A percentile compares a stretch with the other conserved stretches of the same genome.
Conservation (phyloP, 768 basidiomycete genomes). For the Hirschioporus abietinus region DNA sequence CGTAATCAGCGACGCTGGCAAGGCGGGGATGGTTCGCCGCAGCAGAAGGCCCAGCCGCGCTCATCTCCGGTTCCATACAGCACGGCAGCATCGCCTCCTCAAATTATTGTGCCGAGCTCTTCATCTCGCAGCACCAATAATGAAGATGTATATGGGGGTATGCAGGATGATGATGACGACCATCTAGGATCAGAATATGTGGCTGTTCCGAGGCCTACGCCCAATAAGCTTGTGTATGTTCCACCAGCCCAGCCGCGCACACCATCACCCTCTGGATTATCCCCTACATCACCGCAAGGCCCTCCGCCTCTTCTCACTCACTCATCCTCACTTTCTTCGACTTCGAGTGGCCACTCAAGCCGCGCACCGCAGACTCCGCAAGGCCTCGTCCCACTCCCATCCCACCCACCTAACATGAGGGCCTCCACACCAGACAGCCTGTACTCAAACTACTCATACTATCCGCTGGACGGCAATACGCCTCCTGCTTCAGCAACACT, state of each 20-base stretch:
- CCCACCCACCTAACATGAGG: slow-evolving; percentile 33
- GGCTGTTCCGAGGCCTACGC: slow-evolving; percentile 5
- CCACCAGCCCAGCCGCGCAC: slow-evolving; percentile 9
- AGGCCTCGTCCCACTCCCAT: slow-evolving; percentile 16
- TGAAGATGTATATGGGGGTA: background rate
- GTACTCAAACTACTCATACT: slow-evolving; percentile 66
- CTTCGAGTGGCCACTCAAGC: slow-evolving; percentile 4
- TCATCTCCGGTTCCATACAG: background rate
- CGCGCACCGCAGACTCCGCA: slow-evolving; percentile 3
- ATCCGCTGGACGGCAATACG: slow-evolving; percentile 43
- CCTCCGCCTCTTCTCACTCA: slow-evolving; percentile 3
- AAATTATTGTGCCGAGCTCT: background rate
- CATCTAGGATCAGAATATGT: slow-evolving; percentile 1
- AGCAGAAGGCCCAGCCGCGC: background rate
- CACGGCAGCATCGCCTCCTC: background rate
- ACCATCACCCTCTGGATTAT: slow-evolving; percentile 7
- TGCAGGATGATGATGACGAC: background rate
- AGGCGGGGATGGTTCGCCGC: background rate
- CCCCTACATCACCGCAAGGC: slow-evolving; percentile 6
- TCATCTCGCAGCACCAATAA: background rate
- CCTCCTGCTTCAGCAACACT: slow-evolving; percentile 29
- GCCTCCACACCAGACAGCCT: slow-evolving; percentile 35
- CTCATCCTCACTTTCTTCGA: background rate
- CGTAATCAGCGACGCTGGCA: slow-evolving; percentile 45
- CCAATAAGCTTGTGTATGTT: slow-evolving; percentile 7